phyloP scores from a whole-genome alignment of 768 basidiomycete species.

The Sarcodon aspratus region DNA sequence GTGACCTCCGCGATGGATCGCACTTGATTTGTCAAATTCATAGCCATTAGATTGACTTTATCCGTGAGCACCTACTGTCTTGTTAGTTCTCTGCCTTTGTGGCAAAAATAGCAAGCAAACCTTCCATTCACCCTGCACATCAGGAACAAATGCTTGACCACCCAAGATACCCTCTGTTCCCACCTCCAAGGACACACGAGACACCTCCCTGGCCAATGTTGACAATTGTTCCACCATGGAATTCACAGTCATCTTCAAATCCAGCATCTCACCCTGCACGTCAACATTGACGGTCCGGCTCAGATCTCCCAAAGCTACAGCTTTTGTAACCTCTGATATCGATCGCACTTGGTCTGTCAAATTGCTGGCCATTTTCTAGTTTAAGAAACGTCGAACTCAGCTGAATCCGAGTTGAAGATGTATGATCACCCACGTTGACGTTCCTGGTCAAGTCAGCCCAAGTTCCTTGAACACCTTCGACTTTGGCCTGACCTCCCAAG shows the following conservation, averaged over 20 bases:
- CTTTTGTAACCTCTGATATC: conserved; percentile 78
- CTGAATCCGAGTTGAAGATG: background rate
- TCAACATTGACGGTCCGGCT: conserved; percentile 81
- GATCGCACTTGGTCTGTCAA: conserved; percentile 82
- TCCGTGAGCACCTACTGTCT: conserved; percentile 46
- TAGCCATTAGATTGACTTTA: conserved; percentile 84
- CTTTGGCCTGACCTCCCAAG: conserved; percentile 82
- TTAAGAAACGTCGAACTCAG: background rate
- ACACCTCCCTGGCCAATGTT: conserved; percentile 75
- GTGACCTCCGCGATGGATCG: conserved; percentile 90
- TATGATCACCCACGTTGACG: conserved; percentile 57
- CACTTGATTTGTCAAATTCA: conserved; percentile 86
- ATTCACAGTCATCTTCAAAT: conserved; percentile 72
- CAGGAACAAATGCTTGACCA: conserved; percentile 86
- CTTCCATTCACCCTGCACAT: conserved; percentile 94
- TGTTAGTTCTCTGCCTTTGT: background rate
- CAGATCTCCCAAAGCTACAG: conserved; percentile 75
- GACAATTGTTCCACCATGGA: conserved; percentile 66
- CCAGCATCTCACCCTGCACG: conserved; percentile 90
- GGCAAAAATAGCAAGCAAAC: conserved; percentile 21
- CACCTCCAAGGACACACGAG: conserved; percentile 84
- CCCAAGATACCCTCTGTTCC: conserved; percentile 90
- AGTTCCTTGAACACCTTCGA: conserved; percentile 86
- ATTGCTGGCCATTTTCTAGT: conserved; percentile 79
- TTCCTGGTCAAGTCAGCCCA: conserved; percentile 87